Conservation (phyloP, 257 asterid species). For the Craterostigma plantagineum region DNA sequence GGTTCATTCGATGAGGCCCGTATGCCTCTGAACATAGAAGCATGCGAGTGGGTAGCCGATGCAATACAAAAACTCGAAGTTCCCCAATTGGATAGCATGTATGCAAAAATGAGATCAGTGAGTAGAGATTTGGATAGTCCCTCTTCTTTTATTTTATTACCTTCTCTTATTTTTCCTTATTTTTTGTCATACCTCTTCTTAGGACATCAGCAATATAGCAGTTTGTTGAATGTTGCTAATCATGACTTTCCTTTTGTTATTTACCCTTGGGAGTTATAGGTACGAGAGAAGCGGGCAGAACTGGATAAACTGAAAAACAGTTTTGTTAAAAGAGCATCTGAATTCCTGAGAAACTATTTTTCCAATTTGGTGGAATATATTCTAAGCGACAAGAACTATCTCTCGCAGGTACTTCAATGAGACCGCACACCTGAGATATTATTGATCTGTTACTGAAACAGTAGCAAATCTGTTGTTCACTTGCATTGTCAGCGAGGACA, state of each 20-base stretch:
- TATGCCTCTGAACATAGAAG: slow-evolving; percentile 82
- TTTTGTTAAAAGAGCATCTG: slow-evolving; percentile 84
- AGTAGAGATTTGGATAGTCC: slow-evolving; percentile 10
- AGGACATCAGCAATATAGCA: too few species aligned
- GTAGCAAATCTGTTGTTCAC: slow-evolving; percentile 2
- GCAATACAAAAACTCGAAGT: slow-evolving; percentile 54
- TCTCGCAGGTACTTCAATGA: slow-evolving; percentile 63
- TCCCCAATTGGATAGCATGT: slow-evolving; percentile 60
- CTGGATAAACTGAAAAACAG: slow-evolving; percentile 54
- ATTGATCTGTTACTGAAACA: slow-evolving; percentile 7
- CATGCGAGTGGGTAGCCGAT: slow-evolving; percentile 86
- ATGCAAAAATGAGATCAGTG: slow-evolving; percentile 66
- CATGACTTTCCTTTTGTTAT: too few species aligned
- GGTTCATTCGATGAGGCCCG: slow-evolving; percentile 88
- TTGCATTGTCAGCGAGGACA: slow-evolving; percentile 69
- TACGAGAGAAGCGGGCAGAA: slow-evolving; percentile 77
- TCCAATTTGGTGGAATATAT: slow-evolving; percentile 93
- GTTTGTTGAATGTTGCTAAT: too few species aligned
- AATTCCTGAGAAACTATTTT: slow-evolving; percentile 74
- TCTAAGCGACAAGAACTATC: slow-evolving; percentile 84
- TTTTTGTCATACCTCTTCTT: too few species aligned
- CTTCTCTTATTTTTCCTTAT: too few species aligned
- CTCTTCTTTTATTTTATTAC: too few species aligned
- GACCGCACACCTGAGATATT: slow-evolving; percentile 8
- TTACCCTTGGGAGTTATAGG: slow-evolving; percentile 30